Base-by-base conservation (phyloP, 345 rosid species). In the Populus davidiana region DNA sequence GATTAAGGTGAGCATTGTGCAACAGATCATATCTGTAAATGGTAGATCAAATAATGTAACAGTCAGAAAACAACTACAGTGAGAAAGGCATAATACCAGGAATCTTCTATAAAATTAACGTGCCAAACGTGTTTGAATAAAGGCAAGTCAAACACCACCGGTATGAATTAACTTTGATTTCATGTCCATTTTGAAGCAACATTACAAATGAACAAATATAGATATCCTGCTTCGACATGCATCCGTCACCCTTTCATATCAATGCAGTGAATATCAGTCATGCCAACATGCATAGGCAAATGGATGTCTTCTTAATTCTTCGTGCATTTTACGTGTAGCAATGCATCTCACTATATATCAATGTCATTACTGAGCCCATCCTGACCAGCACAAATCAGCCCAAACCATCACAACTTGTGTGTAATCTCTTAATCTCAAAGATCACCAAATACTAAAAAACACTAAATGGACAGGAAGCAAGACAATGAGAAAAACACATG, bases 1-100 rank as follows among this genome's bases (percentile, higher is more conserved):
- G 82, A 81, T 91, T 87, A 83, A 96, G 99, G 86, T 96, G 98
- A 73, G 94, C 94, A 85, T 96, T 96, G 87, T 93, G 99, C 84
- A 96, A 82, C 75, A 96, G 92, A 86, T 96, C 98, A 79, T 93
- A 96, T 85, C 99, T 95, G 85, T 80, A 77, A 74, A 69, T 63
- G n/a, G 16, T 52, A 77, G 64, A 47, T 33, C 71, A 75, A 71
- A 21, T 25, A 20, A 17, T 69, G 14, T n/a, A 39, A 25, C 31
- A 25, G 43, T 21, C 41, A 21, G 25, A 69, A 39, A 18, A 18
- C 31, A 67, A 21, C 27, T 54, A 17, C 12, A 29, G 36, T 17
- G 44, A 27, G 52, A 31, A 71, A 47, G 21, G 62, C 62, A 70
- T 38, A 47, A 61, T 38, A 54, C 41, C 54, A 47, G 39, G 33